A percentile compares a stretch with the other conserved stretches of the same genome.
Conservation (phyloP, 129 eudicot species). For the Centaurea solstitialis region DNA sequence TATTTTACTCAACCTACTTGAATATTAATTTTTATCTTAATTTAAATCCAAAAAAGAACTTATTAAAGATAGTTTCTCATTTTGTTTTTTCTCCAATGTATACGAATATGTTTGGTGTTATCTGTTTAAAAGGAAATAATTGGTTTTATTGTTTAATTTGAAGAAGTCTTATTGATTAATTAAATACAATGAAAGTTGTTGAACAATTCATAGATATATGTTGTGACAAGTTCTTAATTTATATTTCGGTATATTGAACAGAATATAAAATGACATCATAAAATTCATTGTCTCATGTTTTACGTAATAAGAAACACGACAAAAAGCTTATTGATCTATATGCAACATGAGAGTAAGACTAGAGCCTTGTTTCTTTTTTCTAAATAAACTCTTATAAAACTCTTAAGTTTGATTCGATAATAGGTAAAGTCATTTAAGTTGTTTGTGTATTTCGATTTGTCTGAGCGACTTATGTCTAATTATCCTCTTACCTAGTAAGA, state of each 20-base stretch:
- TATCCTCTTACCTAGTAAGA: no score
- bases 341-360: neutral
- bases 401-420: no score
- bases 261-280: neutral
- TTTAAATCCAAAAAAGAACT: neutral
- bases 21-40: slow-evolving; percentile 12
- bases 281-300: neutral
- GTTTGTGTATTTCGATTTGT: no score
- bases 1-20: slow-evolving; percentile 11
- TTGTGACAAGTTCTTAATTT: neutral
- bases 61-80: neutral
- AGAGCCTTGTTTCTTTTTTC: no score
- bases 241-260: neutral
- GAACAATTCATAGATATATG: neutral
- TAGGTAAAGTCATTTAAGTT: no score
- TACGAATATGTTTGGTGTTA: neutral
- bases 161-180: neutral
- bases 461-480: no score
- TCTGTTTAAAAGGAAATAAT: neutral
- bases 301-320: neutral
- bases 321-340: neutral
- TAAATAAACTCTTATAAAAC: no score
- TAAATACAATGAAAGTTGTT: neutral
- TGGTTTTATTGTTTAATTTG: neutral
- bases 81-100: neutral